A percentile compares a stretch with the other conserved stretches of the same genome.
phyloP scores from a whole-genome alignment of 148 eudicot species.

The Camellia lanceoleosa region DNA sequence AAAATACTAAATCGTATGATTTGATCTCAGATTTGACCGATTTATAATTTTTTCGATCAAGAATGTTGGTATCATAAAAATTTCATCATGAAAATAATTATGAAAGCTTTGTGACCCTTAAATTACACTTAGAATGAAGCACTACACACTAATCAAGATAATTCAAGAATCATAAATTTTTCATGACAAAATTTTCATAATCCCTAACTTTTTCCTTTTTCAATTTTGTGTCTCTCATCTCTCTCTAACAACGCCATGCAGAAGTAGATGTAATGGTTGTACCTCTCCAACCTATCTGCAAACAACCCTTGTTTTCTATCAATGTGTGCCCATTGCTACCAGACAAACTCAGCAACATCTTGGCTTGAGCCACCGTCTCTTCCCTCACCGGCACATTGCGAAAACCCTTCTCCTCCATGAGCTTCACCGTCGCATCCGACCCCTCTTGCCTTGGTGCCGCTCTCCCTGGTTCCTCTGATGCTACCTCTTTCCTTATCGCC shows the following conservation, averaged over 20 bases:
- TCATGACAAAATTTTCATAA: no score
- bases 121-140: no score
- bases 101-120: no score
- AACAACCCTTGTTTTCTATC: constrained; percentile 28
- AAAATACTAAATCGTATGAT: no score
- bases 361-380: constrained; percentile 27
- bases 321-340: constrained; percentile 28
- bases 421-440: constrained; percentile 27
- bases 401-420: constrained; percentile 33
- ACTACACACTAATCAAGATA: no score
- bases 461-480: constrained; percentile 23
- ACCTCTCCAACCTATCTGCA: constrained; percentile 31
- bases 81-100: no score
- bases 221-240: no score
- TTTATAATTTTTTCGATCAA: no score
- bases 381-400: constrained; percentile 21
- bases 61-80: no score
- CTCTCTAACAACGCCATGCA: constrained; percentile 26
- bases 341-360: constrained; percentile 22
- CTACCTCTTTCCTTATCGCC: constrained; percentile 32
- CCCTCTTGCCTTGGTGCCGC: constrained; percentile 24
- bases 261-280: constrained; percentile 27
- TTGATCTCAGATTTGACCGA: no score
- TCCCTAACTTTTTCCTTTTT: no score
- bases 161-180: no score